phyloP scores from a whole-genome alignment of 176 grass and related monocot species.

The Paspalum notatum region DNA sequence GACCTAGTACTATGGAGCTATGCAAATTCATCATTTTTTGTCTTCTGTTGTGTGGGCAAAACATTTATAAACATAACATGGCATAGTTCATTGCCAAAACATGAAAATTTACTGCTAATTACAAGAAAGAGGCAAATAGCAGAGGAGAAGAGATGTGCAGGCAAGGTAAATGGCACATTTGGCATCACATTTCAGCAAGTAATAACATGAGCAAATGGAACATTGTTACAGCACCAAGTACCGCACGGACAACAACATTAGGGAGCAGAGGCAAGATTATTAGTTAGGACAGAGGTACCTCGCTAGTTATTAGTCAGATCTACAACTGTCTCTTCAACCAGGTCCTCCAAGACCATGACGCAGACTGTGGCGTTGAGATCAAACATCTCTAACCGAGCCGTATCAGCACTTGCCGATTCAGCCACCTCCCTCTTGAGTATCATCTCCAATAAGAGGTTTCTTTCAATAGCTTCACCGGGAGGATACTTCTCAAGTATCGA shows the following conservation, averaged over 20 bases:
- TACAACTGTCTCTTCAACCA: slow-evolving; percentile 63
- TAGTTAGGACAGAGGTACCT: slow-evolving; percentile 60
- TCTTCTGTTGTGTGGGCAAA: background rate
- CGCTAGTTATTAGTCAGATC: slow-evolving; percentile 58
- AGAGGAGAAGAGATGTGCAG: slow-evolving; percentile 25
- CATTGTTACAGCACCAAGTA: slow-evolving; percentile 54
- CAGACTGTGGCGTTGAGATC: slow-evolving; percentile 56
- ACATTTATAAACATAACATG: background rate
- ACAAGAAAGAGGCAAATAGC: background rate
- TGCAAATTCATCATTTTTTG: slow-evolving; percentile 25
- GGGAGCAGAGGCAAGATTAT: slow-evolving; percentile 49
- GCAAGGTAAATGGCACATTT: slow-evolving; percentile 32
- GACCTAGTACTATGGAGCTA: slow-evolving; percentile 3
- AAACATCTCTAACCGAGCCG: slow-evolving; percentile 58
- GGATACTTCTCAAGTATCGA: slow-evolving; percentile 63
- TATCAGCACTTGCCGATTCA: slow-evolving; percentile 35
- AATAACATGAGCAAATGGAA: slow-evolving; percentile 48
- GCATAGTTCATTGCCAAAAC: slow-evolving; percentile 25
- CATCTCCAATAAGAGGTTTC: slow-evolving; percentile 60
- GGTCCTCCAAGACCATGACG: slow-evolving; percentile 58
- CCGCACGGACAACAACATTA: slow-evolving; percentile 28
- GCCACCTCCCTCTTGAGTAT: slow-evolving; percentile 72
- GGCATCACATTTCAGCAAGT: slow-evolving; percentile 48
- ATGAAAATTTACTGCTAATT: slow-evolving; percentile 35
- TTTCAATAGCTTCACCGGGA: slow-evolving; percentile 37